Base-by-base conservation (phyloP, 2,329 filamentous ascomycete species). In the Fusarium proliferatum region DNA sequence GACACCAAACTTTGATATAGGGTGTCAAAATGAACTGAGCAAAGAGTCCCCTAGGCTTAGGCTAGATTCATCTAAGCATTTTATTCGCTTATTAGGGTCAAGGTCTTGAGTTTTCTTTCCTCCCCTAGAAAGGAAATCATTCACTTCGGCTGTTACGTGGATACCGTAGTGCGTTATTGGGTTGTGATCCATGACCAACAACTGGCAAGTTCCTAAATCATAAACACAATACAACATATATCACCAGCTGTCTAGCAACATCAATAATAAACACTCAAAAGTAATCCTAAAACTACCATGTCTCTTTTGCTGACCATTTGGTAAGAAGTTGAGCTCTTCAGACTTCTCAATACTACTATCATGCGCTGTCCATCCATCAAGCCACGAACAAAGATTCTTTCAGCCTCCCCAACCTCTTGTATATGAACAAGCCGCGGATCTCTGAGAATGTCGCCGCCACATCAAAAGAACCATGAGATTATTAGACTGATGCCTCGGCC, bases 341-440 rank as follows among this genome's bases (percentile, higher is more conserved):
- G 45, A 51, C 66, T 58, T 66, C 36, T 48, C 48, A 33, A 21
- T 21, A 55, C 41, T 64, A 33, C 33, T 33, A 33, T 19, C 28
- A 26, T 55, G 30, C 48, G 49, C 38, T 33, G 38, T 38, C 42
- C 41, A 34, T 42, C 30, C 11, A 23, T 30, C 38, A 36, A 23
- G 17, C 17, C 41, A 30, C n/a, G 49, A 48, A 41, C 46, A 52
- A 41, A 52, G 42, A 53, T 28, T 43, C 21, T 26, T 59, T 43
- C 55, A 65, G 42, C 67, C 69, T 64, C 64, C 43, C 63, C 71
- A 61, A 36, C 71, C 71, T 72, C 59, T 53, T 59, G 34, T 34
- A 53, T 68, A 49, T 39, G 42, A 38, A 30, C 30, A 48, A 30
- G 33, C 43, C 34, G 26, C n/a, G 39, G 28, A 45, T 26, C 41